Conservation (phyloP, 2,329 filamentous ascomycete species). For the Penicillium sp. region DNA sequence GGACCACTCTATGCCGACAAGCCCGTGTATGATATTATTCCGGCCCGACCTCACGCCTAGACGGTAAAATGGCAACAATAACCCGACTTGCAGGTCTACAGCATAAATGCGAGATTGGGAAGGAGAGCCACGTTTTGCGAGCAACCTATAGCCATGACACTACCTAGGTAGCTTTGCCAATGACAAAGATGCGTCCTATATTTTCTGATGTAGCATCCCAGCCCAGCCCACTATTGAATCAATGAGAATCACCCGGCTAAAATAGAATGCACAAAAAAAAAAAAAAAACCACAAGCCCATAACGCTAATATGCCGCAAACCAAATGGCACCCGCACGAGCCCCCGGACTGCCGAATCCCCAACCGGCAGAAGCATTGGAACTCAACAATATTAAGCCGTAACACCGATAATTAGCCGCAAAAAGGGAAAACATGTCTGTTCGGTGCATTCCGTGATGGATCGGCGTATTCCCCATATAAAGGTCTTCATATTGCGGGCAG, state of each 20-base stretch:
- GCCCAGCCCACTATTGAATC: not conserved
- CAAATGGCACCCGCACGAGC: not conserved
- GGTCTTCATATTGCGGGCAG: not conserved
- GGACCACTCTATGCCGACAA: not conserved
- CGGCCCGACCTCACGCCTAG: not conserved
- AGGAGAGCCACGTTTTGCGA: not conserved
- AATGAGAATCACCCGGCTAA: not conserved
- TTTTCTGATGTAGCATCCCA: not conserved
- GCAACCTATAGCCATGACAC: not conserved
- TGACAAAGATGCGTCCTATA: not conserved
- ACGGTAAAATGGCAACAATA: not conserved
- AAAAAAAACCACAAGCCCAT: not conserved
- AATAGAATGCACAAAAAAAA: not conserved
- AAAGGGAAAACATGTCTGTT: not conserved
- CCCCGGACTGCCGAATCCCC: not conserved
- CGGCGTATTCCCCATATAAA: not conserved
- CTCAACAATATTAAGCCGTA: not conserved
- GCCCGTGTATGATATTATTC: not conserved
- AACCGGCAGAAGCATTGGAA: not conserved
- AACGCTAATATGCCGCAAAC: not conserved
- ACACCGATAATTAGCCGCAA: conserved; percentile 3
- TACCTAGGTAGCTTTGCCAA: not conserved
- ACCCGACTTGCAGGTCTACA: not conserved
- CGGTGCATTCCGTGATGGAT: not conserved
- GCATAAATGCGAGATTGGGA: not conserved